Percentiles rank a stretch among this genome's conserved stretches.
phyloP scores from a whole-genome alignment of 257 asterid genomes.

The Anisodus acutangulus region DNA sequence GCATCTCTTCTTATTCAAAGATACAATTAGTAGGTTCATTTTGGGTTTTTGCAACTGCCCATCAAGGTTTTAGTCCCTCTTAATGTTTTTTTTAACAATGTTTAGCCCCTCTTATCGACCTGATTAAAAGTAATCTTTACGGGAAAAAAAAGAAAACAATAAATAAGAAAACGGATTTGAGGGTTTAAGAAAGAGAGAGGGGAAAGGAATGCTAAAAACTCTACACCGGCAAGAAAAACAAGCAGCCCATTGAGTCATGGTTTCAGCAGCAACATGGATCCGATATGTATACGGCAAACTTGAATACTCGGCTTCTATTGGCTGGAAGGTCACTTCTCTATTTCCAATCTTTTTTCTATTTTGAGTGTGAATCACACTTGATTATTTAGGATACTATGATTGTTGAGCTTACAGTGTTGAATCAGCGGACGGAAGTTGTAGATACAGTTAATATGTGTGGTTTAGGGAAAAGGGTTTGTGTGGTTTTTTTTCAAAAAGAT shows the following conservation, averaged over 20 bases:
- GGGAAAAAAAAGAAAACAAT: neutral
- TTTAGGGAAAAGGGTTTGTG: neutral
- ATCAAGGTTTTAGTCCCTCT: neutral
- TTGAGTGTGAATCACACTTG: neutral
- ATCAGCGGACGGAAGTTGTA: neutral
- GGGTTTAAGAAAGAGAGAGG: constrained; percentile 38
- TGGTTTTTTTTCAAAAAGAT: too few relatives aligned
- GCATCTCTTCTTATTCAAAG: too few relatives aligned
- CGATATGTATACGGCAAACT: constrained; percentile 61
- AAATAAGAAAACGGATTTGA: neutral
- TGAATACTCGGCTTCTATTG: constrained; percentile 58
- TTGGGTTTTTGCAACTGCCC: neutral
- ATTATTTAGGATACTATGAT: neutral
- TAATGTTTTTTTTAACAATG: too few relatives aligned
- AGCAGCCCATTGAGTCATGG: constrained; percentile 49
- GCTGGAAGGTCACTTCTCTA: constrained; percentile 51
- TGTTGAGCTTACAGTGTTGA: neutral
- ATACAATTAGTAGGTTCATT: neutral
- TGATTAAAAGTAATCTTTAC: neutral
- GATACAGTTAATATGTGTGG: constrained; percentile 4
- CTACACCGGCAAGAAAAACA: constrained; percentile 6
- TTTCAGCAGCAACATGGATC: constrained; percentile 60
- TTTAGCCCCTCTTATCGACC: neutral
- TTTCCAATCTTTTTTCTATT: neutral
- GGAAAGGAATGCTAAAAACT: constrained; percentile 19